A percentile compares a stretch with the other conserved stretches of the same genome.
Evolutionary conservation across 495 filamentous ascomycete species (phyloP).

Genomic region (Talaromyces wortmannii): DNA sequence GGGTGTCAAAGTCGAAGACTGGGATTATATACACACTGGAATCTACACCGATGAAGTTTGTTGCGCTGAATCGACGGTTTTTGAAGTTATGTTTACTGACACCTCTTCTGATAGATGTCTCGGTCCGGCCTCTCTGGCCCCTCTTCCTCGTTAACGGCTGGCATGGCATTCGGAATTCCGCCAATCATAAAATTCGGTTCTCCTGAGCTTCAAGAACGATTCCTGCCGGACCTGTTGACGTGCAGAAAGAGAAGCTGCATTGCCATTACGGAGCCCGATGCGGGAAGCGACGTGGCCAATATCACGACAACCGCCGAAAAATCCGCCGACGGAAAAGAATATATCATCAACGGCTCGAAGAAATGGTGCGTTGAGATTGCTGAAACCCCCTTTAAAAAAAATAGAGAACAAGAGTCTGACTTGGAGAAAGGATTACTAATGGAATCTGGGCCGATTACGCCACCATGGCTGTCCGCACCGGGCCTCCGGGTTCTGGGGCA

Average conservation of each 20-base stretch:
- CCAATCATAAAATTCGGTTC: constrained; percentile 64
- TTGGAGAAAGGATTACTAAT: constrained; percentile 57
- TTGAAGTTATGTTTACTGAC: not conserved
- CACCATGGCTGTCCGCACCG: constrained; percentile 71
- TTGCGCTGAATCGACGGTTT: not conserved
- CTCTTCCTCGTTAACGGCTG: constrained; percentile 52
- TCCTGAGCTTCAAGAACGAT: constrained; percentile 49
- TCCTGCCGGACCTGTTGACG: constrained; percentile 59
- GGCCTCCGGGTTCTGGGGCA: constrained; percentile 49
- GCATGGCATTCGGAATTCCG: constrained; percentile 65
- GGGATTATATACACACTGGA: constrained; percentile 63
- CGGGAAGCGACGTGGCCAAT: constrained; percentile 65
- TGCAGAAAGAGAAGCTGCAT: constrained; percentile 64
- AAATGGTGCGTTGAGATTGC: constrained; percentile 50
- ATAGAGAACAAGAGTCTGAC: not conserved
- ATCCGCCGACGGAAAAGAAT: constrained; percentile 55
- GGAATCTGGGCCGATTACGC: constrained; percentile 69
- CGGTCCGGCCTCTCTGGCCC: constrained; percentile 60
- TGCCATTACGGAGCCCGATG: constrained; percentile 71
- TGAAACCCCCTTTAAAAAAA: not conserved
- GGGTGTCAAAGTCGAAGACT: constrained; percentile 68
- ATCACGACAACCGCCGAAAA: constrained; percentile 62
- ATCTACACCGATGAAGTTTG: constrained; percentile 61
- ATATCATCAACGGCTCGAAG: constrained; percentile 69
- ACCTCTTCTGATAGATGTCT: constrained; percentile 36